Conservation (phyloP, 768 basidiomycete species). For the Naganishia vaughanmartiniae region DNA sequence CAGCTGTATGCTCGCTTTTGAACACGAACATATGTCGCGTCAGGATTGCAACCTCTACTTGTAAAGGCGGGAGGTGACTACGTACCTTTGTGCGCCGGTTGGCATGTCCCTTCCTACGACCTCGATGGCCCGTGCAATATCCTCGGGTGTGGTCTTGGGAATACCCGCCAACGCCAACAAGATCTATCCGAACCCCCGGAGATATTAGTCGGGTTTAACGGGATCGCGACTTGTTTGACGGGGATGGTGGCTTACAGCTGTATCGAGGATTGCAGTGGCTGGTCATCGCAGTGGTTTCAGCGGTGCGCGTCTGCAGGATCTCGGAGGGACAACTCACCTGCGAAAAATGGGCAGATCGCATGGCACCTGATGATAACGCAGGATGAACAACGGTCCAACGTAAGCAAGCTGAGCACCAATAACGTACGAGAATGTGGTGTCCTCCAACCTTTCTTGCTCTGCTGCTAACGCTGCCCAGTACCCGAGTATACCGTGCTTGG, state of each 20-base stretch:
- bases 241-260: conserved; percentile 7
- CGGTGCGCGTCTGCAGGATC: not conserved
- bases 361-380: not conserved
- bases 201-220: not conserved
- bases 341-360: conserved; percentile 32
- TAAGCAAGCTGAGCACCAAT: not conserved
- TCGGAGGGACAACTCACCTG: conserved; percentile 11
- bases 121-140: conserved; percentile 10
- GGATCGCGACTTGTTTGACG: no score
- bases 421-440: conserved; percentile 24
- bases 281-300: not conserved
- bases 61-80: no score
- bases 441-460: not conserved
- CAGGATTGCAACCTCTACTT: not conserved
- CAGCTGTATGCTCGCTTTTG: conserved; percentile 2
- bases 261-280: conserved; percentile 26
- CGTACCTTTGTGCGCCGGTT: conserved; percentile 1
- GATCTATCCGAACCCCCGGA: not conserved
- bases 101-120: not conserved
- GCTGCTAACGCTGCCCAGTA: conserved; percentile 26
- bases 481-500: conserved; percentile 30
- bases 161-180: conserved; percentile 20
- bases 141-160: conserved; percentile 16
- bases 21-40: not conserved
- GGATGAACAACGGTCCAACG: not conserved